Evolutionary conservation across 257 asterid species (phyloP).

Genomic region (Solanum neorickii): DNA sequence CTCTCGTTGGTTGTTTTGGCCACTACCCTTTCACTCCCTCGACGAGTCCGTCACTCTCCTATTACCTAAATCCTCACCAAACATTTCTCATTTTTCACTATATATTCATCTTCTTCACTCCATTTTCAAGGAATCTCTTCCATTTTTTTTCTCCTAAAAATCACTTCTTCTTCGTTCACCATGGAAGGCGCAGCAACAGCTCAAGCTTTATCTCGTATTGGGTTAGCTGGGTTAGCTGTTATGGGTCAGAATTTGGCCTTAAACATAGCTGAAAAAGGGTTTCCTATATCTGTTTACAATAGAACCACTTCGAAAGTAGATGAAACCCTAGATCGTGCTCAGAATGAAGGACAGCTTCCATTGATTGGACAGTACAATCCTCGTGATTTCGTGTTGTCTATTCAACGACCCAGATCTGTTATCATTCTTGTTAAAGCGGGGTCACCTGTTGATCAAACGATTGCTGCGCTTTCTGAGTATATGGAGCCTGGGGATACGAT

Average conservation of each 20-base stretch:
- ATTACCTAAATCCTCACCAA: not conserved
- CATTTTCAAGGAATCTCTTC: not conserved
- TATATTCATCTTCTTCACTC: not conserved
- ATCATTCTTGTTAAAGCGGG: slow-evolving; percentile 91
- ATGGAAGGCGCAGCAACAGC: slow-evolving; percentile 31
- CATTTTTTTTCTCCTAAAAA: not conserved
- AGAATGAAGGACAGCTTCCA: slow-evolving; percentile 60
- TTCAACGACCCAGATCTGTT: slow-evolving; percentile 62
- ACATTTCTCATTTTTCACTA: not conserved
- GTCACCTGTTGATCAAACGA: slow-evolving; percentile 84
- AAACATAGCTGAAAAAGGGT: slow-evolving; percentile 86
- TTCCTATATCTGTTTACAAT: slow-evolving; percentile 77
- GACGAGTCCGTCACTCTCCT: slow-evolving; percentile 50
- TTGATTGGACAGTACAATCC: slow-evolving; percentile 63
- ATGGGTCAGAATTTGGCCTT: slow-evolving; percentile 90
- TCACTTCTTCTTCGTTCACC: not conserved
- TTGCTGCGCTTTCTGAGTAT: slow-evolving; percentile 54
- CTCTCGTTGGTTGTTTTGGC: slow-evolving; percentile 18
- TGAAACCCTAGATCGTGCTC: slow-evolving; percentile 77
- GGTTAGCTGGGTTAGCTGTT: slow-evolving; percentile 72
- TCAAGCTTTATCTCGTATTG: slow-evolving; percentile 49
- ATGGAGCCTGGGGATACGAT: slow-evolving; percentile 93
- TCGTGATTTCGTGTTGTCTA: slow-evolving; percentile 58
- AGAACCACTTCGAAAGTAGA: slow-evolving; percentile 70
- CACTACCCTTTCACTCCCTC: slow-evolving; percentile 44